These are phyloP conservation scores for Dendrocalamus latiflorus DNA, from an alignment of 202 grass and related monocot genomes.

Conservation along the genomic window DNA sequence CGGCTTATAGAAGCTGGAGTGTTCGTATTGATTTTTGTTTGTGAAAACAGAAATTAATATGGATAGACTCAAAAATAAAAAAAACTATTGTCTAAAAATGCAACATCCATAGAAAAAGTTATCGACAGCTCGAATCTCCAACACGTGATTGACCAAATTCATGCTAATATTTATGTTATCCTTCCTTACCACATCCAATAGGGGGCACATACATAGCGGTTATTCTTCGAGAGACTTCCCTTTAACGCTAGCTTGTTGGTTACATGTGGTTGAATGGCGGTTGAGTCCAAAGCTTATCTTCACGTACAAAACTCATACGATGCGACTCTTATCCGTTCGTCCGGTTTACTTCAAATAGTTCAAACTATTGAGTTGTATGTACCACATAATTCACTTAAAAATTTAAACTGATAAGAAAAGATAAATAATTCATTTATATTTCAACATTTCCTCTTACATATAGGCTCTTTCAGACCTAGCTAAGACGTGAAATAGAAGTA, in stretches of 20 bases:
- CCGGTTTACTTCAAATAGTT: background rate
- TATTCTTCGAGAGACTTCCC: background rate
- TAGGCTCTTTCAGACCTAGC: too few species aligned
- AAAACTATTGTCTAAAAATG: background rate
- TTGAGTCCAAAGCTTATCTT: background rate
- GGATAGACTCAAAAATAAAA: too few species aligned
- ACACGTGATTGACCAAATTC: background rate
- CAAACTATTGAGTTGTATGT: too few species aligned
- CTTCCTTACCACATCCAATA: background rate
- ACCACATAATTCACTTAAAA: too few species aligned
- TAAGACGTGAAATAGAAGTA: too few species aligned
- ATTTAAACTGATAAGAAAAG: too few species aligned
- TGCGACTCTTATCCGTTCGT: background rate
- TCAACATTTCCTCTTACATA: too few species aligned
- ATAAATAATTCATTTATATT: too few species aligned
- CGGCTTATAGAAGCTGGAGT: too few species aligned
- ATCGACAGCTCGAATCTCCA: slow-evolving; percentile 13
- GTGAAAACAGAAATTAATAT: too few species aligned
- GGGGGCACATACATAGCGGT: background rate
- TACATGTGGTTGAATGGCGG: background rate
- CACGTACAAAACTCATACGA: background rate
- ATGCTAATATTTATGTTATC: slow-evolving; percentile 17
- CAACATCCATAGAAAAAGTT: background rate
- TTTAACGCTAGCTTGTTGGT: background rate
- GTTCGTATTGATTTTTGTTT: too few species aligned